phyloP scores from a whole-genome alignment of 164 flowering plant genomes.

The grape (Vitis vinifera) region ASM3070453v1 NC_081815.1:12434501-12435000 shows the following conservation, averaged over 20 bases:
- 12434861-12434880: conserved; percentile 84
- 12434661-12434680: conserved; percentile 9
- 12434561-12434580: conserved; percentile 10
- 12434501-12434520: conserved; percentile 6
- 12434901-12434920: conserved; percentile 93
- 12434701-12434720: neutral
- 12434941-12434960: conserved; percentile 85
- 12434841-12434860: conserved; percentile 68
- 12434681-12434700: conserved; percentile 14
- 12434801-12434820: conserved; percentile 52
- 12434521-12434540: conserved; percentile 8
- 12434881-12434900: conserved; percentile 92
- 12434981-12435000: conserved; percentile 80
- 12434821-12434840: conserved; percentile 98
- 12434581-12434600: conserved; percentile 5
- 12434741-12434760: conserved; percentile 17
- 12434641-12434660: conserved; percentile 12
- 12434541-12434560: conserved; percentile 9
- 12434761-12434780: conserved; percentile 14
- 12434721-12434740: conserved; percentile 23
- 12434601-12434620: conserved; percentile 8
- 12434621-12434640: conserved; percentile 19
- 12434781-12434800: conserved; percentile 23
- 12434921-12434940: conserved; percentile 88
- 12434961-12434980: conserved; percentile 81